Evolutionary conservation across 2,329 filamentous ascomycete species (phyloP), one percentile per base, ranked within the genome.

Genomic region (Epichloe bromicola): DNA sequence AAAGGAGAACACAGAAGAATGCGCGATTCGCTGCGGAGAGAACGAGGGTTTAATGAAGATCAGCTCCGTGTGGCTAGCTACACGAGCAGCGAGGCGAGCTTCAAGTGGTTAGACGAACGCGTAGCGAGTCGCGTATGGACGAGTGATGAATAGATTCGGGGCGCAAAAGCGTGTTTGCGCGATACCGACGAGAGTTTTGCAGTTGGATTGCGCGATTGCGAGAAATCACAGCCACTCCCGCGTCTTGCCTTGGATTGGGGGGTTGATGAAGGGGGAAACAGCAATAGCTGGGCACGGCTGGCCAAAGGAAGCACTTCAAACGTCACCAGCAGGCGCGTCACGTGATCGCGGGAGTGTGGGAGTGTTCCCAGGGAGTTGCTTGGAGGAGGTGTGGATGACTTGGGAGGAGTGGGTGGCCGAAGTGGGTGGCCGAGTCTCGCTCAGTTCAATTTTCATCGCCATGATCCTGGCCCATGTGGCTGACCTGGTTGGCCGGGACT

Each of bases 271-370:
- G 36, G 43, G 39, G 43, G 42, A 45, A 37, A 52, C 36, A 40
- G 46, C 34, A 33, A 33, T 46, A 44, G 46, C 46, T 38, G 57
- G 57, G 54, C 44, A 51, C 56, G 48, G 62, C 65, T 65, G 58
- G 60, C 62, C 60, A 65, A 57, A 61, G 61, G 57, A 61, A 61
- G 60, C 63, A 64, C 57, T 56, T 62, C 59, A 63, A 60, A 67
- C 65, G 65, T 67, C 65, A 67, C 65, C 58, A 54, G 56, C 53
- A 37, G 20, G 33, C 7, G 23, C 46, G 47, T 67, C 65, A 67
- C 65, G 65, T 67, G 65, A 67, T 41, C 4, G 12, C 11, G 11
- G 11, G 23, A n/a, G 23, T 17, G 46, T 38, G 36, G 14, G 45
- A 12, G 23, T 14, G 15, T n/a, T n/a, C n/a, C n/a, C n/a, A n/a